Evolutionary conservation across 2,329 filamentous ascomycete genomes (phyloP).

Genomic region (Coleophoma crateriformis): DNA sequence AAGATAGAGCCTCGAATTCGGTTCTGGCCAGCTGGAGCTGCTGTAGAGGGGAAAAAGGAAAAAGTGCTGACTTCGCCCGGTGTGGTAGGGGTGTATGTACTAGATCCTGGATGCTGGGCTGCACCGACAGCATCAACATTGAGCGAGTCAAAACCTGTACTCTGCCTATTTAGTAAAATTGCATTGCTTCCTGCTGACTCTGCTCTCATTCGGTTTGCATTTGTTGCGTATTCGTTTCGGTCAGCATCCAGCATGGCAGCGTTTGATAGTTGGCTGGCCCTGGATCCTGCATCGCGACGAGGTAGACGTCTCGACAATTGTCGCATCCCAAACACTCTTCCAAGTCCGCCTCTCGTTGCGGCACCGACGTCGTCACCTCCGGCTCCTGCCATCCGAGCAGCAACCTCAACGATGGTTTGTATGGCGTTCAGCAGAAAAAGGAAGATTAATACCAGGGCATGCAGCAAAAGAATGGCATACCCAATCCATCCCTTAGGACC

Average conservation of each 20-base stretch:
- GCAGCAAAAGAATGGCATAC: conserved; percentile 82
- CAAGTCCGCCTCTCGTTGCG: conserved; percentile 68
- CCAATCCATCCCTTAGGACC: conserved; percentile 89
- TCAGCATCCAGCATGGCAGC: conserved; percentile 72
- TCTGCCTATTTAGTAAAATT: conserved; percentile 50
- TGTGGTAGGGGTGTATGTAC: conserved; percentile 68
- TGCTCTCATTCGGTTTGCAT: conserved; percentile 49
- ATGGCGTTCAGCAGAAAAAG: conserved; percentile 91
- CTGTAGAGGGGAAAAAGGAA: conserved; percentile 57
- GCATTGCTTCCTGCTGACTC: conserved; percentile 57
- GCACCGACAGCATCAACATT: conserved; percentile 36
- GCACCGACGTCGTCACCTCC: conserved; percentile 71
- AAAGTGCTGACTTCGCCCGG: conserved; percentile 65
- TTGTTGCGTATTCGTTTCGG: conserved; percentile 52
- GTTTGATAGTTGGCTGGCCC: conserved; percentile 78
- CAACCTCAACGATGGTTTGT: conserved; percentile 85
- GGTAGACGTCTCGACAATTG: conserved; percentile 73
- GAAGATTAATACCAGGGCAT: conserved; percentile 79
- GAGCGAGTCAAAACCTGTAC: conserved; percentile 47
- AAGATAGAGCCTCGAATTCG: conserved; percentile 32
- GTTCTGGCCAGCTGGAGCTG: conserved; percentile 15
- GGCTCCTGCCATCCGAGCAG: conserved; percentile 75
- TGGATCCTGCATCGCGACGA: conserved; percentile 57
- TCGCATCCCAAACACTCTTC: conserved; percentile 87
- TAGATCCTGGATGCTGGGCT: conserved; percentile 47